Evolutionary conservation across 306 rosid species (phyloP).

Genomic region (Dryas octopetala): DNA sequence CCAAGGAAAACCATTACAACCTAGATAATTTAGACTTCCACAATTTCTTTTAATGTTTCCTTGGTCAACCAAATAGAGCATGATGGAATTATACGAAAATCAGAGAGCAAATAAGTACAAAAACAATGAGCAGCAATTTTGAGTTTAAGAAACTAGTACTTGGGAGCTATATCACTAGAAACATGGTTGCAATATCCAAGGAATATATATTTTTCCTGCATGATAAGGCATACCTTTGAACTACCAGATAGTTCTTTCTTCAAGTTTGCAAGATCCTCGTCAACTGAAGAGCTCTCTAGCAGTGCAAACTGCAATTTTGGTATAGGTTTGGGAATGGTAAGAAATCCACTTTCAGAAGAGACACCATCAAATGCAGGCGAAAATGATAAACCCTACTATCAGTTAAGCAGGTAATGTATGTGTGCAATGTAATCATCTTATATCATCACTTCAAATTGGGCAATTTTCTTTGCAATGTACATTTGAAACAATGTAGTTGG

Average conservation of each 20-base stretch:
- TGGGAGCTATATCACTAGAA: background rate
- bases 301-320: slow-evolving; percentile 71
- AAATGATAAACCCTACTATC: background rate
- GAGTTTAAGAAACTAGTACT: background rate
- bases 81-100: background rate
- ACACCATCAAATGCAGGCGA: no score
- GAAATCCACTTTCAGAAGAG: no score
- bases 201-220: background rate
- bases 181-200: background rate
- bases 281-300: slow-evolving; percentile 85
- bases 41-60: background rate
- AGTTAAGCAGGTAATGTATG: background rate
- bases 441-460: background rate
- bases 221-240: slow-evolving; percentile 51
- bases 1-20: background rate
- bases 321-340: background rate
- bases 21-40: background rate
- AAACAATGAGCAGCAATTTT: background rate
- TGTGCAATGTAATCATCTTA: background rate
- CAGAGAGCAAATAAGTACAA: background rate
- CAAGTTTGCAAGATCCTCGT: slow-evolving; percentile 50
- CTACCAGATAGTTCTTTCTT: slow-evolving; percentile 62
- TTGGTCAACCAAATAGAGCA: background rate
- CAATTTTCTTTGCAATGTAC: background rate
- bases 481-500: background rate